phyloP scores from a whole-genome alignment of 257 asterid genomes.

The Anisodus tanguticus region DNA sequence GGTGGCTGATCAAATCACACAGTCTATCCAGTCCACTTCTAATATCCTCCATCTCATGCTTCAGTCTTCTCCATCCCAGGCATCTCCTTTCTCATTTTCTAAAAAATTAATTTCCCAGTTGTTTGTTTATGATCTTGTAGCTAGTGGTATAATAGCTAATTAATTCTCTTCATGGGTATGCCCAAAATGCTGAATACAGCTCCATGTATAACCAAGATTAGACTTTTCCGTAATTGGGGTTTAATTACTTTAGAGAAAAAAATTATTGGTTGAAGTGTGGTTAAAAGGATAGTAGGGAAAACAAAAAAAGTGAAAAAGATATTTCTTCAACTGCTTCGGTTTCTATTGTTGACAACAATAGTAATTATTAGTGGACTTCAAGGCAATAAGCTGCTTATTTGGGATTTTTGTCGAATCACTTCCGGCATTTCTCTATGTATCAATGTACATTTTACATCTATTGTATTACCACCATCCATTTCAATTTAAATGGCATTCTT shows the following conservation, averaged over 20 bases:
- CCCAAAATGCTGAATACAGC: not conserved
- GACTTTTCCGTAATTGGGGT: not conserved
- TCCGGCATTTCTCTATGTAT: not conserved
- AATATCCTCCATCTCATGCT: constrained; percentile 92
- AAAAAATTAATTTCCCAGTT: too few relatives aligned
- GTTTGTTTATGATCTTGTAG: not conserved
- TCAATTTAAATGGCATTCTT: not conserved
- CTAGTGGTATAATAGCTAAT: not conserved
- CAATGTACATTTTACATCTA: not conserved
- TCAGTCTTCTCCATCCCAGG: constrained; percentile 79
- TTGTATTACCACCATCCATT: not conserved
- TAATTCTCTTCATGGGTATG: not conserved
- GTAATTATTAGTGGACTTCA: not conserved
- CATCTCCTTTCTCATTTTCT: not conserved
- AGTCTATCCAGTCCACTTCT: constrained; percentile 74
- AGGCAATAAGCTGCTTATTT: not conserved
- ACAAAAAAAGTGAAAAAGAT: not conserved
- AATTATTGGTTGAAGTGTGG: not conserved
- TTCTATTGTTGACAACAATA: not conserved
- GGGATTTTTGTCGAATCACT: not conserved
- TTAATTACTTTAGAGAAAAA: not conserved
- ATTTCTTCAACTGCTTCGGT: not conserved
- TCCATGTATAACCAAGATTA: not conserved
- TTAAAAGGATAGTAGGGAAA: not conserved
- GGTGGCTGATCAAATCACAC: constrained; percentile 81